Percentiles rank a stretch among this genome's conserved stretches.
These are phyloP conservation scores for Lotus japonicus DNA, from an alignment of 306 rosid genomes.

Conservation along the genomic window DNA sequence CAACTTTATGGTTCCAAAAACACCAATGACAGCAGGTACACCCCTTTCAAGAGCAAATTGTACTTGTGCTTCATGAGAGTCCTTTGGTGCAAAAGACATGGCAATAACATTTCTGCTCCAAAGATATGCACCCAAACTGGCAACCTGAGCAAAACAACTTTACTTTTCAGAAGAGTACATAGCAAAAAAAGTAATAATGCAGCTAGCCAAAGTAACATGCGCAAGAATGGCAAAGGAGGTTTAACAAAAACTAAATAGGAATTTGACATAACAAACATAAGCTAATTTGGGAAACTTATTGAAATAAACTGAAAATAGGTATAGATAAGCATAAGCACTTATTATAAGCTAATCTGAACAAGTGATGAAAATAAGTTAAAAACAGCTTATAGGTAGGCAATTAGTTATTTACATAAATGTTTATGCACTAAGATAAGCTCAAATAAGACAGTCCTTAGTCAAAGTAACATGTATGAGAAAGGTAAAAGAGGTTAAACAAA, in stretches of 20 bases:
- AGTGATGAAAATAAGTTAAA: too few relatives aligned
- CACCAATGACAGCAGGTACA: constrained; percentile 91
- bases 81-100: constrained; percentile 97
- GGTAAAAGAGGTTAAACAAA: not conserved
- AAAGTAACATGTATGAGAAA: not conserved
- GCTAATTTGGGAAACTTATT: not conserved
- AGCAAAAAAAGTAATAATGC: not conserved
- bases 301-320: too few relatives aligned
- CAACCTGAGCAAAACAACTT: constrained; percentile 52
- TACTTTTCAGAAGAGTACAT: not conserved
- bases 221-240: too few relatives aligned
- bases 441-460: not conserved
- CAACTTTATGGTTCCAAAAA: constrained; percentile 72
- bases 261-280: too few relatives aligned
- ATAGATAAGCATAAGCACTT: too few relatives aligned
- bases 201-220: too few relatives aligned
- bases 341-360: too few relatives aligned
- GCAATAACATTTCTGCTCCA: constrained; percentile 83
- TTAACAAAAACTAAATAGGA: too few relatives aligned
- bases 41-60: constrained; percentile 99
- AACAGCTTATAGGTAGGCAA: too few relatives aligned
- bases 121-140: constrained; percentile 98
- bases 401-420: too few relatives aligned
- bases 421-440: too few relatives aligned
- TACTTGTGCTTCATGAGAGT: constrained; percentile 95